Percentiles rank a stretch among this genome's conserved stretches.
phyloP scores from a whole-genome alignment of 192 early-diverging fungal genomes.

The Chytriomyces confervae region DNA sequence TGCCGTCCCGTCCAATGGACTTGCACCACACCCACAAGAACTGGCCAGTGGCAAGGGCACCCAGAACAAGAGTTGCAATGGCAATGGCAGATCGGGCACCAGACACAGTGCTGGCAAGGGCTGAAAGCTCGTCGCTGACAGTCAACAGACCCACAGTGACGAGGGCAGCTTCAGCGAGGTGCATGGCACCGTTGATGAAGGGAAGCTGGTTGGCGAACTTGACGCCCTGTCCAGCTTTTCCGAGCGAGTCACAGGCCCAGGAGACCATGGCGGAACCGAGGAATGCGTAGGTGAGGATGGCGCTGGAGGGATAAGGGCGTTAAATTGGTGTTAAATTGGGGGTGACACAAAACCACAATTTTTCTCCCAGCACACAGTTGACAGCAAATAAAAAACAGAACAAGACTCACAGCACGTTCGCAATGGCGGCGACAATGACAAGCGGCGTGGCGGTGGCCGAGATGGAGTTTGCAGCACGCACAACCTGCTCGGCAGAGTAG shows the following conservation, averaged over 20 bases:
- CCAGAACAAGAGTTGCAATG: not conserved
- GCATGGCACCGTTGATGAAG: conserved; percentile 3
- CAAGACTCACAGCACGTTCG: conserved; percentile 29
- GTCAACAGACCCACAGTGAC: conserved; percentile 19
- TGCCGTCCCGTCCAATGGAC: conserved; percentile 34
- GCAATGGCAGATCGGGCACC: not conserved
- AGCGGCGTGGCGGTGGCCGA: not conserved
- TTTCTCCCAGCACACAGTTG: not conserved
- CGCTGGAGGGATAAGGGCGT: not conserved
- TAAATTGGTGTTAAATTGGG: conserved; percentile 11
- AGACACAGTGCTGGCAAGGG: conserved; percentile 1
- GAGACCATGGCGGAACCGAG: conserved; percentile 11
- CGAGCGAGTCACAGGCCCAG: conserved; percentile 18
- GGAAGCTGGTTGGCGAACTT: conserved; percentile 20
- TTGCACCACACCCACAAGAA: conserved; percentile 17
- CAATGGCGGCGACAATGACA: conserved; percentile 3
- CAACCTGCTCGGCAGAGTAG: conserved; percentile 20
- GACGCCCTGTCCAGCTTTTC: conserved; percentile 12
- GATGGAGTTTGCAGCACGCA: not conserved
- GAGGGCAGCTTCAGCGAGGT: conserved; percentile 20
- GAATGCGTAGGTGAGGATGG: conserved; percentile 12
- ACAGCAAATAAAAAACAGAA: not conserved
- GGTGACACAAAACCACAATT: not conserved
- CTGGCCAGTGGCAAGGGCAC: not conserved
- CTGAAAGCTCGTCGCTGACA: not conserved